Percentiles rank a stretch among this genome's conserved stretches.
phyloP scores from a whole-genome alignment of 2,329 filamentous ascomycete genomes.

The Pseudocercospora pini-densiflorae region DNA sequence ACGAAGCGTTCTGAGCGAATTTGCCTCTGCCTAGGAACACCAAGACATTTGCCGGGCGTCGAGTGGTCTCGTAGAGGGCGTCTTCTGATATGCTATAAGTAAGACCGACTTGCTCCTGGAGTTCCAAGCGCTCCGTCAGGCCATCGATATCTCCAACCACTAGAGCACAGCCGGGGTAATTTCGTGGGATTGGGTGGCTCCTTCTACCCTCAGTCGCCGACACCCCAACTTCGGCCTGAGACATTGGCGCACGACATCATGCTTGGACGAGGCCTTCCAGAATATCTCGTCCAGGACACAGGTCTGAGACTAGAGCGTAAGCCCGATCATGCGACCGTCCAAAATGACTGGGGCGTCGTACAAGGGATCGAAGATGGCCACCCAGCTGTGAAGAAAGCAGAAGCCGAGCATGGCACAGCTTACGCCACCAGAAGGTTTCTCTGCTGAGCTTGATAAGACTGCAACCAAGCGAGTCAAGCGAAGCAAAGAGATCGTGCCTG shows the following conservation, averaged over 20 bases:
- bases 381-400: neutral
- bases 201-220: neutral
- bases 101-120: neutral
- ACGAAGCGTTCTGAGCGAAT: too few relatives aligned
- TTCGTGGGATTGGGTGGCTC: neutral
- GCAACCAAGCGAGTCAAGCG: neutral
- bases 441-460: conserved; percentile 1
- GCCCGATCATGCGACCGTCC: neutral
- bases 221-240: neutral
- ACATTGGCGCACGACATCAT: neutral
- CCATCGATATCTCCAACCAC: neutral
- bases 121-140: neutral
- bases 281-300: neutral
- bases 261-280: neutral
- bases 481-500: neutral
- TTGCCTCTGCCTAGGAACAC: too few relatives aligned
- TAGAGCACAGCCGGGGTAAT: neutral
- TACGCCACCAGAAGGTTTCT: neutral
- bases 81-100: too few relatives aligned
- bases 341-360: too few relatives aligned
- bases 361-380: neutral
- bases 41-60: neutral
- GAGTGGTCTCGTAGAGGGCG: neutral
- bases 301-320: neutral
- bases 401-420: neutral